phyloP scores from a whole-genome alignment of 306 rosid genomes.

The Trichosanthes cucumerina region DNA sequence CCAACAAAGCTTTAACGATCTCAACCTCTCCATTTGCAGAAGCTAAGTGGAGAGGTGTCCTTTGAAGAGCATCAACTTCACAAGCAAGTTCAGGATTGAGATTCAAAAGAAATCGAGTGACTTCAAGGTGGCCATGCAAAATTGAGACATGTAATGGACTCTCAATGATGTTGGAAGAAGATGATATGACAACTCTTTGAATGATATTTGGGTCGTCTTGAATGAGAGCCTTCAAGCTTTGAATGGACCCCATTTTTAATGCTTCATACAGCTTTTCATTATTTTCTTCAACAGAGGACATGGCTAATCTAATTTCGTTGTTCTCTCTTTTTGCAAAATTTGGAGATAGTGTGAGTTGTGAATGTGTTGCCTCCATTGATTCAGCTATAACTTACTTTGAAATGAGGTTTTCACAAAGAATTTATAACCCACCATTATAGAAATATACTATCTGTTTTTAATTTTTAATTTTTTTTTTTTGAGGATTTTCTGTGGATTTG shows the following conservation, averaged over 20 bases:
- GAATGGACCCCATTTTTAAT: neutral
- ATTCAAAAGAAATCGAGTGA: neutral
- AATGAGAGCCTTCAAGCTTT: neutral
- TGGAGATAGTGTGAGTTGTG: no score
- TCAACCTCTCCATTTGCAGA: neutral
- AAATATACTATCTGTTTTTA: no score
- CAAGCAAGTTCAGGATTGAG: neutral
- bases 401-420: no score
- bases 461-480: no score
- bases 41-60: neutral
- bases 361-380: no score
- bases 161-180: neutral
- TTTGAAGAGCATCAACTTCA: neutral
- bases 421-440: no score
- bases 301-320: neutral
- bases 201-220: neutral
- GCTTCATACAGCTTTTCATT: neutral
- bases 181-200: neutral
- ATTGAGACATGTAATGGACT: neutral
- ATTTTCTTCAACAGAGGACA: neutral
- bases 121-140: neutral
- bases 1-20: neutral
- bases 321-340: no score
- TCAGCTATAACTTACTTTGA: no score
- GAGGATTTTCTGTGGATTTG: no score